Percentiles rank a stretch among this genome's conserved stretches.
Conservation (phyloP, 108 stramenopile genomes). For the Bacterosira constricta region DNA sequence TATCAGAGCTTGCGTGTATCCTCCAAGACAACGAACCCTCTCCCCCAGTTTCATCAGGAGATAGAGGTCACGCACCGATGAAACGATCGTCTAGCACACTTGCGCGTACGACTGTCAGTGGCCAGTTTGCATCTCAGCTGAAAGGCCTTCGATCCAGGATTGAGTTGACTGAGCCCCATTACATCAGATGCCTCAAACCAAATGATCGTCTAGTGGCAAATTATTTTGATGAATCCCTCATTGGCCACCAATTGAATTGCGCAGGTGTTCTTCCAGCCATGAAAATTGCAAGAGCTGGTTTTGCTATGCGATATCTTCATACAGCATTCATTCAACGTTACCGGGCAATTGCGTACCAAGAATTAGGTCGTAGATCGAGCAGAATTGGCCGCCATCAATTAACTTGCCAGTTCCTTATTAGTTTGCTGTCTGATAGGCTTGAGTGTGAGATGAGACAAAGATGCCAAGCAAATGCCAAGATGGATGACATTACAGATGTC, state of each 20-base stretch:
- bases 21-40: conserved; percentile 38
- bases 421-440: conserved; percentile 64
- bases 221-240: conserved; percentile 70
- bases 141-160: conserved; percentile 84
- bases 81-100: conserved; percentile 61
- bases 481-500: conserved; percentile 58
- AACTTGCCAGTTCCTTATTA: conserved; percentile 17
- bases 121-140: conserved; percentile 92
- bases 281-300: conserved; percentile 96
- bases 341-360: conserved; percentile 54
- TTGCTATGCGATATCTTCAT: conserved; percentile 94
- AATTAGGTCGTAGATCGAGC: conserved; percentile 43
- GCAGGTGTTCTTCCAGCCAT: conserved; percentile 99
- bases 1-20: conserved; percentile 72
- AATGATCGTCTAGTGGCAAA: conserved; percentile 88
- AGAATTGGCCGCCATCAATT: background rate
- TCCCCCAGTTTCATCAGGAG: conserved; percentile 7
- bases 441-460: conserved; percentile 22
- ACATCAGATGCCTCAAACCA: conserved; percentile 99
- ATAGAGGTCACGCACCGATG: conserved; percentile 38
- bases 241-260: conserved; percentile 94
- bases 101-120: conserved; percentile 64
- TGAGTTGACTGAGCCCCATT: conserved; percentile 94
- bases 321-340: conserved; percentile 86
- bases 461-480: conserved; percentile 25